Percentiles rank a stretch among this genome's conserved stretches.
phyloP scores from a whole-genome alignment of 352 stramenopile species.

The Pythium aphanidermatum region DNA sequence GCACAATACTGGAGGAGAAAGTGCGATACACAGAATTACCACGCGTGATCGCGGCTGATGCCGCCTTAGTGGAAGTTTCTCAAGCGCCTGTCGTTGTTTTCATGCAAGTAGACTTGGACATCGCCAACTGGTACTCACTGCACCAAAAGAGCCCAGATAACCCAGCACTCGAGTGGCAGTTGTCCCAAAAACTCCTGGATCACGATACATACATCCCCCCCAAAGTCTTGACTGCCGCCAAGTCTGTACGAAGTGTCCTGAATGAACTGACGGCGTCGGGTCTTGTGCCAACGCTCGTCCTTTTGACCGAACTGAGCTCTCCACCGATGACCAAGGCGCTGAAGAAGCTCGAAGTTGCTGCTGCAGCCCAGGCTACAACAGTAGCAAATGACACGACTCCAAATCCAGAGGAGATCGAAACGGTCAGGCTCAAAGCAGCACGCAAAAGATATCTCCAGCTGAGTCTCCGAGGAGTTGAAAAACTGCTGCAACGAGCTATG shows the following conservation, averaged over 20 bases:
- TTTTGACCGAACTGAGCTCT: slow-evolving; percentile 42
- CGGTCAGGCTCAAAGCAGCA: slow-evolving; percentile 8
- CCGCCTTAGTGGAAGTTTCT: neutral
- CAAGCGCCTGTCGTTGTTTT: slow-evolving; percentile 31
- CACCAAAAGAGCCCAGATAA: neutral
- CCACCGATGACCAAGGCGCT: slow-evolving; percentile 44
- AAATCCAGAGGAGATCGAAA: slow-evolving; percentile 16
- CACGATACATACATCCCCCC: slow-evolving; percentile 35
- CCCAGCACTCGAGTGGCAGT: slow-evolving; percentile 26
- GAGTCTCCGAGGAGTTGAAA: slow-evolving; percentile 25
- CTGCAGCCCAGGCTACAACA: neutral
- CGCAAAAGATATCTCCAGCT: slow-evolving; percentile 10
- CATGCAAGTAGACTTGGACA: slow-evolving; percentile 61
- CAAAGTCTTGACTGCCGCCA: slow-evolving; percentile 23
- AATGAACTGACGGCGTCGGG: neutral
- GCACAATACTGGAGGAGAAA: slow-evolving; percentile 31
- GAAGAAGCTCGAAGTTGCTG: slow-evolving; percentile 22
- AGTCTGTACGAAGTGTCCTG: slow-evolving; percentile 24
- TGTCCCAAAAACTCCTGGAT: slow-evolving; percentile 37
- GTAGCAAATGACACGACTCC: neutral
- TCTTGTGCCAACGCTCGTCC: slow-evolving; percentile 22
- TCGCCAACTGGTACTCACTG: slow-evolving; percentile 64
- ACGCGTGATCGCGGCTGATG: neutral
- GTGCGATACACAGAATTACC: slow-evolving; percentile 19
- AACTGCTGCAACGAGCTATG: slow-evolving; percentile 33